Percentiles rank a stretch among this genome's conserved stretches.
phyloP scores from a whole-genome alignment of 129 eudicot species.

The Logfia minima region DNA sequence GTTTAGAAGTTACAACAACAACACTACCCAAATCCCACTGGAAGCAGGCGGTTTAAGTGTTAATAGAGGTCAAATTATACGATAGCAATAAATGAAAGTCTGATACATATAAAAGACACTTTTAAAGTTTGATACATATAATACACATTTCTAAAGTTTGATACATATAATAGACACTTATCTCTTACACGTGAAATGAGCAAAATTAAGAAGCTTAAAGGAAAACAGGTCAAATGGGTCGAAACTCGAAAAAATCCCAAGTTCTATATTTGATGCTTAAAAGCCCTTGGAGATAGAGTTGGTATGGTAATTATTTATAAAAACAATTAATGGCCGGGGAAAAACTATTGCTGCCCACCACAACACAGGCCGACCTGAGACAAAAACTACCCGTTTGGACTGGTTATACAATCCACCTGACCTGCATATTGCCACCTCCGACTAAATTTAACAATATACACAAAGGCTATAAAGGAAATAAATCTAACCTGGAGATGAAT shows the following conservation, averaged over 20 bases:
- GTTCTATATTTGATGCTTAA: neutral
- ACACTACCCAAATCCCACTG: too few species aligned
- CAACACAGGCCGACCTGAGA: neutral
- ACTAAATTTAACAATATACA: neutral
- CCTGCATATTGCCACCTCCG: too few species aligned
- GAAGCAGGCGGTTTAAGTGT: too few species aligned
- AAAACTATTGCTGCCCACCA: neutral
- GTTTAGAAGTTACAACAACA: too few species aligned
- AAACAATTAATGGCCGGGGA: neutral
- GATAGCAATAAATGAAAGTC: neutral
- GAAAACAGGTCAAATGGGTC: neutral
- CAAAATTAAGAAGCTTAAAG: neutral
- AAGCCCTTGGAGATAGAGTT: neutral
- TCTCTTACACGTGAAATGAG: neutral
- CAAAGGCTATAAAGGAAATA: constrained; percentile 7
- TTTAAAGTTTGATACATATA: neutral
- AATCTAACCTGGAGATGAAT: constrained; percentile 71
- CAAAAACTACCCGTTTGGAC: neutral
- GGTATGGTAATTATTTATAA: neutral
- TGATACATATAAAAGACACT: neutral
- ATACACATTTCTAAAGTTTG: neutral
- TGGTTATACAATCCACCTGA: too few species aligned
- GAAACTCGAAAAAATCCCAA: neutral
- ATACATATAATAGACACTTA: too few species aligned
- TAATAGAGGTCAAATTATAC: neutral